These are phyloP conservation scores for Kluyveromyces lactis DNA, from an alignment of 805 yeast species.

Conservation along the genomic window DNA sequence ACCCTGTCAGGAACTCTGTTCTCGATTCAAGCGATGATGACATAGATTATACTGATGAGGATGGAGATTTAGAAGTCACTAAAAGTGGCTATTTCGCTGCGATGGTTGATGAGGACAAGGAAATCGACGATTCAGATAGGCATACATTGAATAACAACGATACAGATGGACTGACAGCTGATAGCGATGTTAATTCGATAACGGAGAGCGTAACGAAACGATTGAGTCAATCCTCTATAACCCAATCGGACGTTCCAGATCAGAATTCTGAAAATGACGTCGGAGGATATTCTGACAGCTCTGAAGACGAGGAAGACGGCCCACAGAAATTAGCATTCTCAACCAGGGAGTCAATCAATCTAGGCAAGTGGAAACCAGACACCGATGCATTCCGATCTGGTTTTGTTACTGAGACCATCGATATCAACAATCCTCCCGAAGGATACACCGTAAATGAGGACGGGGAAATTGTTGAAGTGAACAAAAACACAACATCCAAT, in stretches of 20 bases:
- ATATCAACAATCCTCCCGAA: constrained; percentile 25
- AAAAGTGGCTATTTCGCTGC: constrained; percentile 22
- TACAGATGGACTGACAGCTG: background rate
- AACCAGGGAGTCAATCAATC: constrained; percentile 28
- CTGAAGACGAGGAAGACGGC: constrained; percentile 4
- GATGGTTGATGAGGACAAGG: constrained; percentile 13
- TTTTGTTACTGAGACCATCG: constrained; percentile 35
- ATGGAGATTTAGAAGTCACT: constrained; percentile 12
- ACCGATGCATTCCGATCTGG: constrained; percentile 33
- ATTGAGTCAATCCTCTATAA: background rate
- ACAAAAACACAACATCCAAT: constrained; percentile 23
- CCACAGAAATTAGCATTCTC: constrained; percentile 5
- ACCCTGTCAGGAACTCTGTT: constrained; percentile 11
- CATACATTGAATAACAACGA: constrained; percentile 2
- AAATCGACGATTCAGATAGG: background rate
- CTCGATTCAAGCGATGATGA: constrained; percentile 14
- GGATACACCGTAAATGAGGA: constrained; percentile 29
- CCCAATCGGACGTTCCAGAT: background rate
- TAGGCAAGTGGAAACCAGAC: constrained; percentile 55
- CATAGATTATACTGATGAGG: constrained; percentile 6
- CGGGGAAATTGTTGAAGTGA: constrained; percentile 26
- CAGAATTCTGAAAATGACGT: background rate
- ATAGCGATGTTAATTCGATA: constrained; percentile 4
- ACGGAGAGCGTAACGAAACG: background rate
- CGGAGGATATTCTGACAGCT: background rate